Evolutionary conservation across 192 early-diverging fungal species (phyloP), one percentile per base, ranked within the genome.

Genomic region (Coemansia sp.): DNA sequence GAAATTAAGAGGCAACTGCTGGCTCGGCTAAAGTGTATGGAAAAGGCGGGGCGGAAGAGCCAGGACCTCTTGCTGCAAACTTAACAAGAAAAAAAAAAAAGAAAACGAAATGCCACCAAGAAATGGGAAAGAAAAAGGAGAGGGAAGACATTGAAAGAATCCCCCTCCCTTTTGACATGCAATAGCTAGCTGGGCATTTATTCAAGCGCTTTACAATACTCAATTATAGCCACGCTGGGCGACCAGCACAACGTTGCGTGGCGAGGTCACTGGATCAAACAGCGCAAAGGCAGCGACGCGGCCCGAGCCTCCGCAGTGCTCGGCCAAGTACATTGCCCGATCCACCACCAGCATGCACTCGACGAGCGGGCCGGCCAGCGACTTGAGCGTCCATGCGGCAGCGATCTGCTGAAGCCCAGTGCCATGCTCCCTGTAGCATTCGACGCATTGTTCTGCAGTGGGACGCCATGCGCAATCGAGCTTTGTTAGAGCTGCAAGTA

Each of bases 321-420:
- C 87, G 21, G 68, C 48, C 52, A 93, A 52, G 48, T 80, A 87
- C 23, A 87, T 53, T 23, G 79, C 89, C 4, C 91, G 85, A 60
- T 96, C 93, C 3, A 88, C 62, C 11, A 93, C 58, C 34, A 96
- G 80, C 62, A 93, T 71, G 40, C 84, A 83, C 57, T 96, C 93
- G 36, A 92, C 76, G 5, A 85, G 67, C 43, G 85, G 84, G 2
- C 84, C 86, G 10, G 92, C 59, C 66, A 96, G 64, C 0, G 87
- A 81, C 34, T 88, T 66, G 34, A 96, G 66, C 32, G 92, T 90
- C 91, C 93, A 96, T 17, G 87, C 82, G 11, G 85, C 81, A 2
- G 88, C 86, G 51, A 96, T 82, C 57, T 85, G 82, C 42, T 53
- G 64, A 39, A 84, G 66, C 31, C 77, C 63, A n/a, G 43, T 32